Evolutionary conservation across 2,329 filamentous ascomycete species (phyloP).

Genomic region (Microsporum ferrugineum): DNA sequence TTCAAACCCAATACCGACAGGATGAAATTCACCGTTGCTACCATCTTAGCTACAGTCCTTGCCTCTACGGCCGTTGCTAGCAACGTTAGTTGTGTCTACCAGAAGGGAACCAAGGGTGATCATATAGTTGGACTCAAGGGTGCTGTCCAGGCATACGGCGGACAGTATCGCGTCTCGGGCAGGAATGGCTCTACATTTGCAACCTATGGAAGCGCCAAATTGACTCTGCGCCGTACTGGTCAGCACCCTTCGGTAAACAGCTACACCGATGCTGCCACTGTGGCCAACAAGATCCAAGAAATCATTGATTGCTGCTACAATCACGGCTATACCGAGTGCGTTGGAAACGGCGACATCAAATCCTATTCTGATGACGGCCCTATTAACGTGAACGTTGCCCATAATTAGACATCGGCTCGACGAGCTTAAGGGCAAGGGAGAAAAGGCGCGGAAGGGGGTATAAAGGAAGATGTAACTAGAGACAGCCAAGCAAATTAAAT

Average conservation of each 20-base stretch:
- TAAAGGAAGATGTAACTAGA: background rate
- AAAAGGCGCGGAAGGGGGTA: background rate
- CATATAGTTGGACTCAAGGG: constrained; percentile 10
- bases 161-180: constrained; percentile 8
- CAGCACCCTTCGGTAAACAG: constrained; percentile 2
- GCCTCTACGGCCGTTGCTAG: constrained; percentile 7
- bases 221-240: constrained; percentile 8
- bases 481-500: background rate
- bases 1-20: background rate
- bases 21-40: constrained; percentile 9
- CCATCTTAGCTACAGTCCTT: constrained; percentile 3
- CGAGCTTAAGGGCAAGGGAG: background rate
- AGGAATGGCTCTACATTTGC: constrained; percentile 5
- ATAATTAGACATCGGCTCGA: background rate
- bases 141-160: constrained; percentile 6
- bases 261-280: constrained; percentile 5
- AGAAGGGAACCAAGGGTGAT: constrained; percentile 6
- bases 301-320: constrained; percentile 10
- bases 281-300: constrained; percentile 10
- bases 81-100: constrained; percentile 7
- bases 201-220: constrained; percentile 7
- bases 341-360: constrained; percentile 8
- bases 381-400: constrained; percentile 9
- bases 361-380: constrained; percentile 3
- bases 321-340: constrained; percentile 8